phyloP scores from a whole-genome alignment of 306 rosid genomes.

The Delonix regia region DNA sequence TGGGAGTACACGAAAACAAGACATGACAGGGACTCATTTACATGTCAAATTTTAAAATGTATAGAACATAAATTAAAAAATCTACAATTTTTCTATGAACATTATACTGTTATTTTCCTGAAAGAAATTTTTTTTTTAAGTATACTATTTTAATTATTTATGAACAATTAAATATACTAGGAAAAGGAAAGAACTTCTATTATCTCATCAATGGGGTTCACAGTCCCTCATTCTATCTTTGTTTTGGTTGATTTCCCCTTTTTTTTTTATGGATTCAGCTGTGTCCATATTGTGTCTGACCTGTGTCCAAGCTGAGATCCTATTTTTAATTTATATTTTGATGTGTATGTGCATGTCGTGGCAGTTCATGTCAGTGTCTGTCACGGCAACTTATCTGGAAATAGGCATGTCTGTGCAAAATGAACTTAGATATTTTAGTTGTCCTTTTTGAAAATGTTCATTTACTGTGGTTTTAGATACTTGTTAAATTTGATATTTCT shows the following conservation, averaged over 20 bases:
- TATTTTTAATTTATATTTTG: too few species aligned
- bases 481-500: conserved; percentile 40
- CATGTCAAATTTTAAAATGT: too few species aligned
- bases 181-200: neutral
- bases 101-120: neutral
- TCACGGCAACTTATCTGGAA: neutral
- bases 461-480: conserved; percentile 21
- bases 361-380: neutral
- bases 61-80: neutral
- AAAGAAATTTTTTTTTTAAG: too few species aligned
- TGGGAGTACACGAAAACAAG: neutral
- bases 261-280: too few species aligned
- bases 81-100: neutral
- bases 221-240: neutral
- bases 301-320: neutral
- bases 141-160: too few species aligned
- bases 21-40: too few species aligned
- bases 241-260: too few species aligned
- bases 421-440: neutral
- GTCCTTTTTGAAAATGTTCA: neutral
- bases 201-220: neutral
- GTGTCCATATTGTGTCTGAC: too few species aligned
- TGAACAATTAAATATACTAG: neutral
- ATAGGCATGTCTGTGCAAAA: neutral
- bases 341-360: neutral